These are phyloP conservation scores for Licmophora abbreviata DNA, from an alignment of 108 stramenopile species.

Conservation along the genomic window DNA sequence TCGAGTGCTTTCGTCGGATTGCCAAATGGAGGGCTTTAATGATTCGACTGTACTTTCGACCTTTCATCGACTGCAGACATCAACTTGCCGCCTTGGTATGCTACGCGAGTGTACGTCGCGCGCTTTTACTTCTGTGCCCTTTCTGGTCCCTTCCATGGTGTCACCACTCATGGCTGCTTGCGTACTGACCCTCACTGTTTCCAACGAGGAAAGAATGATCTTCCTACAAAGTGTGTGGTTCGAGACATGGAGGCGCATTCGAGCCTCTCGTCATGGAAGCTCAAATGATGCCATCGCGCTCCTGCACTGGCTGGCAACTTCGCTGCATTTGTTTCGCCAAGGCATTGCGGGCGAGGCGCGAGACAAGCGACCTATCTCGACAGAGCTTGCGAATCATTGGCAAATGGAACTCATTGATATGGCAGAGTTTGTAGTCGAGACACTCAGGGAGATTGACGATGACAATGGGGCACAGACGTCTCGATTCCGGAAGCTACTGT, in stretches of 20 bases:
- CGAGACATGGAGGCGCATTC: constrained; percentile 1
- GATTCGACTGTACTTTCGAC: not conserved
- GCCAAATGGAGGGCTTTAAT: not conserved
- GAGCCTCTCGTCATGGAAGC: not conserved
- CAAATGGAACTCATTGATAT: constrained; percentile 19
- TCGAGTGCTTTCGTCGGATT: not conserved
- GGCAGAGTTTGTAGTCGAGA: constrained; percentile 10
- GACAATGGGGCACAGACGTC: not conserved
- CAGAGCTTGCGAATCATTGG: constrained; percentile 27
- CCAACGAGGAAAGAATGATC: constrained; percentile 11
- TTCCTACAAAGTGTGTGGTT: constrained; percentile 24
- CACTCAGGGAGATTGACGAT: not conserved
- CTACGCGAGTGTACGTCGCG: not conserved
- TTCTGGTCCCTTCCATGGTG: constrained; percentile 13
- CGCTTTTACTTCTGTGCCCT: not conserved
- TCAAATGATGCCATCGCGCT: constrained; percentile 7
- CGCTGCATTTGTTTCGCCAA: constrained; percentile 16
- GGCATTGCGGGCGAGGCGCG: not conserved
- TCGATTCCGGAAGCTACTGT: too few species aligned
- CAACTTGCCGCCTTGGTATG: not conserved
- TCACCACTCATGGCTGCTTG: constrained; percentile 23
- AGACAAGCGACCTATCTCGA: constrained; percentile 3
- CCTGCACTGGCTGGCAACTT: constrained; percentile 21
- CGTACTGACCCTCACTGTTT: constrained; percentile 13
- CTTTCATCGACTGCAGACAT: not conserved